phyloP scores from a whole-genome alignment of 2,329 filamentous ascomycete genomes.

The Hypoxylon sp. region DNA sequence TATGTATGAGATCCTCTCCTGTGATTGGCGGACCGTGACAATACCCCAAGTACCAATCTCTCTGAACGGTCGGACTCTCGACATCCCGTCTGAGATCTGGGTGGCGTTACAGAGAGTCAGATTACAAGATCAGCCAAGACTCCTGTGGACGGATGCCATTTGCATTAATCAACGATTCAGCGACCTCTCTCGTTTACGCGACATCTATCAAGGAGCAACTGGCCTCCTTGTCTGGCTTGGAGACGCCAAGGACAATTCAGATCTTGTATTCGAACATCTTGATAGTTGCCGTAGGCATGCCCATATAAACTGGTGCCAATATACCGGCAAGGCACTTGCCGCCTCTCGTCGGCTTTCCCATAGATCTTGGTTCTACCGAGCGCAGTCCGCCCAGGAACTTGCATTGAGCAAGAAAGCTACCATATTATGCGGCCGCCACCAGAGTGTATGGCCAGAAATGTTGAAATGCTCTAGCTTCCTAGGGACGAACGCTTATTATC shows the following conservation, averaged over 20 bases:
- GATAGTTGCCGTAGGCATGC: constrained; percentile 26
- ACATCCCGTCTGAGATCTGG: constrained; percentile 24
- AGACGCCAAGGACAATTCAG: constrained; percentile 22
- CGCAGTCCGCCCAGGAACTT: constrained; percentile 24
- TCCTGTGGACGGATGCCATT: constrained; percentile 35
- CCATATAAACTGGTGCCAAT: constrained; percentile 39
- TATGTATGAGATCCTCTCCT: constrained; percentile 37
- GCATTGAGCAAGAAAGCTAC: constrained; percentile 12
- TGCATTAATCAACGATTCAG: constrained; percentile 29
- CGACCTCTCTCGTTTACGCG: constrained; percentile 2
- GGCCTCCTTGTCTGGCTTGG: constrained; percentile 37
- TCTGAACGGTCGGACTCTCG: constrained; percentile 26
- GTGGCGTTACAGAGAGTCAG: constrained; percentile 28
- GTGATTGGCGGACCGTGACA: constrained; percentile 26
- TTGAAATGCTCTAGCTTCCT: constrained; percentile 30
- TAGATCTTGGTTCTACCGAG: constrained; percentile 33
- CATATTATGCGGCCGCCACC: constrained; percentile 27
- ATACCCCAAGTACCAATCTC: constrained; percentile 28
- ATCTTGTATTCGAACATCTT: constrained; percentile 38
- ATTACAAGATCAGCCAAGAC: constrained; percentile 10
- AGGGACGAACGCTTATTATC: constrained; percentile 23
- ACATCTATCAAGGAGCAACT: constrained; percentile 21
- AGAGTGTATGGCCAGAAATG: constrained; percentile 21
- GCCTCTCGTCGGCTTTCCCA: constrained; percentile 26
- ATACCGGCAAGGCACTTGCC: constrained; percentile 25